A percentile compares a stretch with the other conserved stretches of the same genome.
Evolutionary conservation across 371 early-diverging fungal species (phyloP).

Genomic region (Rhizomucor miehei): DNA sequence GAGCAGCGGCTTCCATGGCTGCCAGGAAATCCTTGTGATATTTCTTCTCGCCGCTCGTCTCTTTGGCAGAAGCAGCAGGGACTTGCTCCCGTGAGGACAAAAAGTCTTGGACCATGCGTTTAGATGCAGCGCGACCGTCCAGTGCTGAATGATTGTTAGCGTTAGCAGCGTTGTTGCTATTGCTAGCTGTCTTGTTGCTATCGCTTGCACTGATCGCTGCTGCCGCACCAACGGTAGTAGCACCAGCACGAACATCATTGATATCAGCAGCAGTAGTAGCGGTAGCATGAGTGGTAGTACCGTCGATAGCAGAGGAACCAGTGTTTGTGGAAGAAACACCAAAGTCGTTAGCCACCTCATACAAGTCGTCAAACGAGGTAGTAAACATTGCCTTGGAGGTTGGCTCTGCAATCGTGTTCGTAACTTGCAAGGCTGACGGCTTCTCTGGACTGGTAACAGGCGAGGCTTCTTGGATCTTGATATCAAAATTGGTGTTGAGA

Average conservation of each 20-base stretch:
- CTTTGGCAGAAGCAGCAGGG: neutral
- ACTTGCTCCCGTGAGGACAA: constrained; percentile 21
- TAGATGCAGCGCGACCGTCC: constrained; percentile 40
- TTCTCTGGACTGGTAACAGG: constrained; percentile 22
- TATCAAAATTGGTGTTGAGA: constrained; percentile 15
- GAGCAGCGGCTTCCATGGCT: constrained; percentile 34
- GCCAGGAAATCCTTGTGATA: constrained; percentile 42
- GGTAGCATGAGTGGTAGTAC: neutral
- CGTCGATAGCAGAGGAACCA: neutral
- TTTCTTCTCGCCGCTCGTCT: constrained; percentile 11
- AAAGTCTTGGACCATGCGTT: constrained; percentile 41
- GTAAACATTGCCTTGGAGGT: too few species aligned
- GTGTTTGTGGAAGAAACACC: too few species aligned
- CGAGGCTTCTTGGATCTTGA: constrained; percentile 18
- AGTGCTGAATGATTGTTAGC: constrained; percentile 6
- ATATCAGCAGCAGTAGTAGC: neutral
- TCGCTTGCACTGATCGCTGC: neutral
- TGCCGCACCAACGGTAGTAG: too few species aligned
- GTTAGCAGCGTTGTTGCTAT: constrained; percentile 1
- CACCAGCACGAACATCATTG: neutral
- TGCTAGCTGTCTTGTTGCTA: neutral
- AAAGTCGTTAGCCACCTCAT: too few species aligned
- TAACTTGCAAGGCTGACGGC: constrained; percentile 15
- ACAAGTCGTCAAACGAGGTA: too few species aligned
- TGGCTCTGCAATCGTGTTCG: constrained; percentile 12